A percentile compares a stretch with the other conserved stretches of the same genome.
phyloP scores from a whole-genome alignment of 352 stramenopile genomes.

The Plasmopara muralis region DNA sequence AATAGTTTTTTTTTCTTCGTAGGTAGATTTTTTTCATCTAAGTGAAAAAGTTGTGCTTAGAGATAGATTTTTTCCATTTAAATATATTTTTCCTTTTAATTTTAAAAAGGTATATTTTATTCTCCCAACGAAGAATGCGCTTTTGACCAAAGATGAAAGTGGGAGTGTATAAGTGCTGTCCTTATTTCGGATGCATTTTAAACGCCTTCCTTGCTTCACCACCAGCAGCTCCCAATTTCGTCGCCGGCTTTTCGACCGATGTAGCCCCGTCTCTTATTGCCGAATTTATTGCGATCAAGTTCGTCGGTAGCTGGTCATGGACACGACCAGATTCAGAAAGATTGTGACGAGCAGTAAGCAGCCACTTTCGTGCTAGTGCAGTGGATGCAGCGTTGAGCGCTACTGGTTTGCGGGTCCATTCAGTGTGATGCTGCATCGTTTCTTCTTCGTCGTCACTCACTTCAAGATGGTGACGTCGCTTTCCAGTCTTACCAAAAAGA shows the following conservation, averaged over 20 bases:
- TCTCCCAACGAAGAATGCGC: no score
- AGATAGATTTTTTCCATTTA: no score
- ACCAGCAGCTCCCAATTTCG: conserved; percentile 72
- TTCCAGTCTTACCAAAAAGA: conserved; percentile 74
- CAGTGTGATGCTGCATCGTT: conserved; percentile 47
- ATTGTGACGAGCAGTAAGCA: conserved; percentile 55
- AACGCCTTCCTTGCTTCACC: conserved; percentile 45
- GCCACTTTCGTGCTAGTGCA: conserved; percentile 77
- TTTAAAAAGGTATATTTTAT: no score
- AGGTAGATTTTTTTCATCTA: no score
- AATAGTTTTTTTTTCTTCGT: no score
- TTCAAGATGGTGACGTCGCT: conserved; percentile 50
- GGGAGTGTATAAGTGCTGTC: not conserved
- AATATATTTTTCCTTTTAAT: no score
- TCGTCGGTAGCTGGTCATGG: conserved; percentile 34
- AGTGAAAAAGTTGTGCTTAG: no score
- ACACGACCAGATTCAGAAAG: conserved; percentile 45
- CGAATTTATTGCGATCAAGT: conserved; percentile 48
- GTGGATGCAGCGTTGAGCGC: conserved; percentile 68
- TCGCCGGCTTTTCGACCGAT: conserved; percentile 56
- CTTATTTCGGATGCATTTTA: conserved; percentile 63
- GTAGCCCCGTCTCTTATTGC: conserved; percentile 46
- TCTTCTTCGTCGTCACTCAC: conserved; percentile 88
- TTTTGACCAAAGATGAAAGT: conserved; percentile 8
- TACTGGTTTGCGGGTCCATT: conserved; percentile 76